Evolutionary conservation across 2,329 filamentous ascomycete species (phyloP).

Genomic region (Calonectria ilicicola): DNA sequence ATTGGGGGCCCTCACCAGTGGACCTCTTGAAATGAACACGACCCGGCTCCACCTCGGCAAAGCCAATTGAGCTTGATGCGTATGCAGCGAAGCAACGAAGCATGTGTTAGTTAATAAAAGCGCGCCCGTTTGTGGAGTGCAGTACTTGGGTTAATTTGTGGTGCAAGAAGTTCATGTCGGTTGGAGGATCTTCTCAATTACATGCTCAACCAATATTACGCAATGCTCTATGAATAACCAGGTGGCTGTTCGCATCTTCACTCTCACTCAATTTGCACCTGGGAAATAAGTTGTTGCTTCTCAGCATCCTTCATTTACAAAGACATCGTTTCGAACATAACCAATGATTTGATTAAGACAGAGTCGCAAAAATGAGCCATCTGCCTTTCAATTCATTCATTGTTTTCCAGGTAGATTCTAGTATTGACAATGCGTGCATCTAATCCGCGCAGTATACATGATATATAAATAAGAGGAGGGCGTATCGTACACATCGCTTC

Average conservation of each 20-base stretch:
- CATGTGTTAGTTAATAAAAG: not conserved
- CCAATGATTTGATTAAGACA: not conserved
- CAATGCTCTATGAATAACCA: not conserved
- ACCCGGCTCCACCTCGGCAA: not conserved
- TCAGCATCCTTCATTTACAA: not conserved
- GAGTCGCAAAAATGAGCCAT: not conserved
- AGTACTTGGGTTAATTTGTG: not conserved
- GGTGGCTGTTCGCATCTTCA: not conserved
- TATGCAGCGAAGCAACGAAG: not conserved
- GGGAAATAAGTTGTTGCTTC: not conserved
- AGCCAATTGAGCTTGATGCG: not conserved
- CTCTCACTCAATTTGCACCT: not conserved
- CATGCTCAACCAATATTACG: not conserved
- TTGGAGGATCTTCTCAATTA: not conserved
- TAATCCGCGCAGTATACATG: conserved; percentile 24
- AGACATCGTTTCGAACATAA: not conserved
- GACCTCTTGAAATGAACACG: not conserved
- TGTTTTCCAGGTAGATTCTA: conserved; percentile 5
- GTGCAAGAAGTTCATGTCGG: not conserved
- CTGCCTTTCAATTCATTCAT: not conserved
- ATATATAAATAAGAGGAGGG: conserved; percentile 35
- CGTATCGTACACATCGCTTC: conserved; percentile 34
- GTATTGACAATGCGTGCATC: conserved; percentile 14
- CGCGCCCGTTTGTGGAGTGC: not conserved
- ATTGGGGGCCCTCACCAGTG: not conserved